Conservation (phyloP, 352 stramenopile species). For the Globisporangium takayamanum region DNA sequence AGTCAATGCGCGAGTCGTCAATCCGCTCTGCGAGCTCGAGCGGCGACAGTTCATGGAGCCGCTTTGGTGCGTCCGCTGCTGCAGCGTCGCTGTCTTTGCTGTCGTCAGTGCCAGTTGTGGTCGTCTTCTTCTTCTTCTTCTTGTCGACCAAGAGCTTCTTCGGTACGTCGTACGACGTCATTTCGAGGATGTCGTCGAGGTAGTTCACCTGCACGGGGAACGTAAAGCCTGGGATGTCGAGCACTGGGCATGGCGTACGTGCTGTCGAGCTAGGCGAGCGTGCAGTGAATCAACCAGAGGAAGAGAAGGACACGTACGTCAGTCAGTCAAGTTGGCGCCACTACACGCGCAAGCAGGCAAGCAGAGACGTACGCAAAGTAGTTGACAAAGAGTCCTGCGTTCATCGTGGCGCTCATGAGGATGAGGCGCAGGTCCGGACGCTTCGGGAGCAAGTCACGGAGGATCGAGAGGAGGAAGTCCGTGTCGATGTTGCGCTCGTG, state of each 20-base stretch:
- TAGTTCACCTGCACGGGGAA: slow-evolving; percentile 77
- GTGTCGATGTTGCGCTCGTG: slow-evolving; percentile 96
- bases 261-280: slow-evolving; percentile 6
- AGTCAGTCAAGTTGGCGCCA: not conserved
- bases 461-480: slow-evolving; percentile 94
- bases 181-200: slow-evolving; percentile 65
- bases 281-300: too few relatives aligned
- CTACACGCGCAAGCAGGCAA: not conserved
- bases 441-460: slow-evolving; percentile 73
- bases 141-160: slow-evolving; percentile 50
- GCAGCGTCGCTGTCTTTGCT: slow-evolving; percentile 20
- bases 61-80: slow-evolving; percentile 18
- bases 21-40: slow-evolving; percentile 59
- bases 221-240: slow-evolving; percentile 83
- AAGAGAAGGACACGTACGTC: not conserved
- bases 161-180: slow-evolving; percentile 56
- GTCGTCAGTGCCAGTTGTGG: not conserved
- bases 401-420: slow-evolving; percentile 97
- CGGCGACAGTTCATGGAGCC: slow-evolving; percentile 25
- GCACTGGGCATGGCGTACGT: slow-evolving; percentile 43
- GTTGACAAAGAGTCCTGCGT: slow-evolving; percentile 81
- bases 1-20: slow-evolving; percentile 92
- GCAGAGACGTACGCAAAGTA: slow-evolving; percentile 67
- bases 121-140: slow-evolving; percentile 29
- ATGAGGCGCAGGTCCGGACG: slow-evolving; percentile 87